Evolutionary conservation across 2,329 filamentous ascomycete genomes (phyloP).

Genomic region (Lanzia echinophila): DNA sequence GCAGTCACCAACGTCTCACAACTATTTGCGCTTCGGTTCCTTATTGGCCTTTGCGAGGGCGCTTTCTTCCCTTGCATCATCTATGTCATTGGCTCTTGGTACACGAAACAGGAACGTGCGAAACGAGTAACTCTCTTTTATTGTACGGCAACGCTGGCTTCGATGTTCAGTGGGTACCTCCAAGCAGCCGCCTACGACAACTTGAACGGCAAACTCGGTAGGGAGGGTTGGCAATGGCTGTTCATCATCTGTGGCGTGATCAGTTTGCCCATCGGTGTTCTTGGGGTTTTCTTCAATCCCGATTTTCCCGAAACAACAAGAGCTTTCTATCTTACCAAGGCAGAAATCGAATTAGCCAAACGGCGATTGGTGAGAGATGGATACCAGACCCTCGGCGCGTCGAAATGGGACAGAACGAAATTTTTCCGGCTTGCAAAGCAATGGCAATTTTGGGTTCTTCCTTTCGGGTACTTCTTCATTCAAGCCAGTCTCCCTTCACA

Average conservation of each 20-base stretch:
- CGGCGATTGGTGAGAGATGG: slow-evolving; percentile 16
- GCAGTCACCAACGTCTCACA: slow-evolving; percentile 30
- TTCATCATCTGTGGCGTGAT: slow-evolving; percentile 47
- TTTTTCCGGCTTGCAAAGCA: slow-evolving; percentile 21
- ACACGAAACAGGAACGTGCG: slow-evolving; percentile 39
- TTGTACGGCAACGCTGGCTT: slow-evolving; percentile 44
- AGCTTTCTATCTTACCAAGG: slow-evolving; percentile 33
- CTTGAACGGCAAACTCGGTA: slow-evolving; percentile 32
- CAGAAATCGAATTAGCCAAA: slow-evolving; percentile 15
- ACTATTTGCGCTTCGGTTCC: slow-evolving; percentile 38
- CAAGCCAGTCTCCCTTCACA: slow-evolving; percentile 16
- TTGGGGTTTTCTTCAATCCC: slow-evolving; percentile 41
- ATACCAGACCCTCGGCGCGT: slow-evolving; percentile 19
- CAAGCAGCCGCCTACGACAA: slow-evolving; percentile 36
- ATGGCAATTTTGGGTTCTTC: slow-evolving; percentile 26
- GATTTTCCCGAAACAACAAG: slow-evolving; percentile 36
- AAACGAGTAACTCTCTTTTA: slow-evolving; percentile 51
- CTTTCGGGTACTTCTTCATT: slow-evolving; percentile 22
- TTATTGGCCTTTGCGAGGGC: slow-evolving; percentile 34
- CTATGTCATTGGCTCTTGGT: slow-evolving; percentile 42
- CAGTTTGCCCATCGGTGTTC: slow-evolving; percentile 46
- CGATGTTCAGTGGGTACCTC: slow-evolving; percentile 39
- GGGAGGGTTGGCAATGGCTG: slow-evolving; percentile 40
- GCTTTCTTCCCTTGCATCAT: slow-evolving; percentile 26
- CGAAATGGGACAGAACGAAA: slow-evolving; percentile 21